Conservation (phyloP, 2,329 filamentous ascomycete species). For the Ambrosiella beaveri region DNA sequence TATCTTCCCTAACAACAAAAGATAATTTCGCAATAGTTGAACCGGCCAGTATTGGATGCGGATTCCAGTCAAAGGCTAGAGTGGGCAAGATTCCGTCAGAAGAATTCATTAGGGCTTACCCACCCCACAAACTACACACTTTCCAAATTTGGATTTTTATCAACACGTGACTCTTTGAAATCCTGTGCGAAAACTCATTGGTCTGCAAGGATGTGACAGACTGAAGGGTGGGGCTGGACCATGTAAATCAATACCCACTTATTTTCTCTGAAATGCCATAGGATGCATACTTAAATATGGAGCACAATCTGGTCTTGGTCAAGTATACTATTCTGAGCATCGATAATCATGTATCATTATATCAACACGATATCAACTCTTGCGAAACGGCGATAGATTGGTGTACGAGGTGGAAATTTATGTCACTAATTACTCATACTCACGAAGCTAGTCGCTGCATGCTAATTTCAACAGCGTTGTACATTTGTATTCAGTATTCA, state of each 20-base stretch:
- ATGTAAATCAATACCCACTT: background rate
- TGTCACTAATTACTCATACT: no score
- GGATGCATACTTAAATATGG: background rate
- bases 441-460: no score
- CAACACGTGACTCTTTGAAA: background rate
- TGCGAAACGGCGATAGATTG: no score
- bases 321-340: no score
- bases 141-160: background rate
- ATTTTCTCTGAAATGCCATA: no score
- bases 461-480: no score
- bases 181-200: background rate
- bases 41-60: slow-evolving; percentile 11
- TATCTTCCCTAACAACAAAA: slow-evolving; percentile 13
- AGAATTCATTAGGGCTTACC: background rate
- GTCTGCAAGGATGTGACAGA: background rate
- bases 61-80: slow-evolving; percentile 10
- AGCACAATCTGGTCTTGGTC: no score
- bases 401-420: no score
- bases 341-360: no score
- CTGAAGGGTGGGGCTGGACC: background rate
- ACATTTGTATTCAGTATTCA: no score
- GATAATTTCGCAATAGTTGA: slow-evolving; percentile 12
- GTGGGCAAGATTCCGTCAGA: slow-evolving; percentile 5
- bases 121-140: slow-evolving; percentile 3
- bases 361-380: no score